A percentile compares a stretch with the other conserved stretches of the same genome.
These are phyloP conservation scores for Sutorius australiensis DNA, from an alignment of 768 basidiomycete species.

Conservation along the genomic window DNA sequence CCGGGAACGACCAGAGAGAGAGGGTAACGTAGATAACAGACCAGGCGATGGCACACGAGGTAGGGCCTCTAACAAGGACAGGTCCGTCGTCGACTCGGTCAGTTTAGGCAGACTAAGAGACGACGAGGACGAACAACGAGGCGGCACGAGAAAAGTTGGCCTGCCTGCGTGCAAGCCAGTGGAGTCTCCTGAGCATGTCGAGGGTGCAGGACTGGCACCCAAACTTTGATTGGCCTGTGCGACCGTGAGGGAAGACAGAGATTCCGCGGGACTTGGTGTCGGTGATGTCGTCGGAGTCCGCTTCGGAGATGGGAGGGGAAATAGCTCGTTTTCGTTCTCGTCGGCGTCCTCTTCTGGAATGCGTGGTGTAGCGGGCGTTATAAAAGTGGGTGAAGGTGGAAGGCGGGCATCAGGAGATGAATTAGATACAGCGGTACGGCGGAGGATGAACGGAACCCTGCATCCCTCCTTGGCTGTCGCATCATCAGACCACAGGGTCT, in stretches of 20 bases:
- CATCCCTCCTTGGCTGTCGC: neutral
- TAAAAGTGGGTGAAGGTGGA: constrained; percentile 12
- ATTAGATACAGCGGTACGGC: neutral
- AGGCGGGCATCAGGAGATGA: neutral
- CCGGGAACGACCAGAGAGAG: constrained; percentile 18
- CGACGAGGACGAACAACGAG: constrained; percentile 22
- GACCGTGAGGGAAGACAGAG: constrained; percentile 23
- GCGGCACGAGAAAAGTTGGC: constrained; percentile 19
- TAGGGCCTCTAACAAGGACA: constrained; percentile 3
- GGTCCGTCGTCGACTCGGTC: constrained; percentile 10
- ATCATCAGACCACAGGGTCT: neutral
- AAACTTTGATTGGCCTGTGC: neutral
- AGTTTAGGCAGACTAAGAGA: constrained; percentile 23
- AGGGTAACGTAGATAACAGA: constrained; percentile 19
- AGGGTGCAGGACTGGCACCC: constrained; percentile 10
- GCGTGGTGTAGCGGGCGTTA: constrained; percentile 16
- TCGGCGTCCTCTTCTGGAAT: constrained; percentile 38
- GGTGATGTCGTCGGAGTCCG: constrained; percentile 48
- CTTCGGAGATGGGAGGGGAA: constrained; percentile 57
- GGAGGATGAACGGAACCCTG: neutral
- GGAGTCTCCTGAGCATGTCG: constrained; percentile 18
- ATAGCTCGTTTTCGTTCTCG: constrained; percentile 54
- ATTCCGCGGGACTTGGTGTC: constrained; percentile 31
- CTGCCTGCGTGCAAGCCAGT: neutral
- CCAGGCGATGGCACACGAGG: constrained; percentile 22